phyloP scores from a whole-genome alignment of 768 basidiomycete species.

The Inosperma sp. region DNA sequence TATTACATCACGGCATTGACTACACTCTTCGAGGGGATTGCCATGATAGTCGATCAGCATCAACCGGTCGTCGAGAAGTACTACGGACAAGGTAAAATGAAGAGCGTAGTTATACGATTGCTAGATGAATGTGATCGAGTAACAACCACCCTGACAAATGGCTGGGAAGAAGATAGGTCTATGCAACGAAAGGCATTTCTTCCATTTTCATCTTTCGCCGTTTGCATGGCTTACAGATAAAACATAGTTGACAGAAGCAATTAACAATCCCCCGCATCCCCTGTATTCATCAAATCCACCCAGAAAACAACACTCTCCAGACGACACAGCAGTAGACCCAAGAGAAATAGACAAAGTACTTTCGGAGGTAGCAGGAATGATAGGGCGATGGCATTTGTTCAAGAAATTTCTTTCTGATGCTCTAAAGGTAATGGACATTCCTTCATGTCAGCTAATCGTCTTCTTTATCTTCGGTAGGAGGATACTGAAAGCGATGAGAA shows the following conservation, averaged over 20 bases:
- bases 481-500: neutral
- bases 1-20: constrained; percentile 91
- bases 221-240: neutral
- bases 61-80: constrained; percentile 98
- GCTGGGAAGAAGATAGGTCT: constrained; percentile 89
- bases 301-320: constrained; percentile 27
- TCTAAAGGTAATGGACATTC: constrained; percentile 46
- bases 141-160: constrained; percentile 63
- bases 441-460: neutral
- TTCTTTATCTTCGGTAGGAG: neutral
- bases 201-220: neutral
- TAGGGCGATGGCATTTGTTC: constrained; percentile 88
- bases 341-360: constrained; percentile 88
- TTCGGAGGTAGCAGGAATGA: constrained; percentile 87
- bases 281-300: constrained; percentile 32
- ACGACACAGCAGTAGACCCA: constrained; percentile 68
- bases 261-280: constrained; percentile 32
- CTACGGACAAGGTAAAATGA: constrained; percentile 89
- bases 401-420: constrained; percentile 79
- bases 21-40: constrained; percentile 90
- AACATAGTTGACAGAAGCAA: constrained; percentile 48
- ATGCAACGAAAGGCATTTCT: constrained; percentile 69
- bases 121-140: constrained; percentile 86
- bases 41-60: constrained; percentile 95
- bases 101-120: constrained; percentile 65